A percentile compares a stretch with the other conserved stretches of the same genome.
These are phyloP conservation scores for Axilococcus clingmanii DNA, from an alignment of 139 green algal genomes.

Conservation along the genomic window DNA sequence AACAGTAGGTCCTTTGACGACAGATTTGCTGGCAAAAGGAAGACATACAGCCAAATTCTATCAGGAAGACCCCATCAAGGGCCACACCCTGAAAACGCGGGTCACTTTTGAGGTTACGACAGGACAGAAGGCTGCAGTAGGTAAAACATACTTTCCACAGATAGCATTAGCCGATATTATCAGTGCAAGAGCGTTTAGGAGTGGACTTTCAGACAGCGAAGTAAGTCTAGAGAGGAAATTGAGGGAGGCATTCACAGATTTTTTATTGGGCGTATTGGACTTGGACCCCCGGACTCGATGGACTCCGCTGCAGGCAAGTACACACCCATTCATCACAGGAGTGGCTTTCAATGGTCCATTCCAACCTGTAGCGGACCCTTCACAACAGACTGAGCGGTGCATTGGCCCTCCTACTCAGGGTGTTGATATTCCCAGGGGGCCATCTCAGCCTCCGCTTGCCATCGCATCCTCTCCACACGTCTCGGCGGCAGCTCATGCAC, in stretches of 20 bases:
- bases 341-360: slow-evolving; percentile 61
- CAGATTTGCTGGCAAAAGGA: slow-evolving; percentile 48
- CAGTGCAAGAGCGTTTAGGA: slow-evolving; percentile 45
- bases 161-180: slow-evolving; percentile 75
- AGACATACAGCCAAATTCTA: slow-evolving; percentile 78
- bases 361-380: slow-evolving; percentile 42
- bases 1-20: slow-evolving; percentile 65
- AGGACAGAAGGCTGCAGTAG: slow-evolving; percentile 28
- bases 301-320: slow-evolving; percentile 59
- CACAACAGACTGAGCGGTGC: too few relatives aligned
- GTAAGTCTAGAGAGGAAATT: slow-evolving; percentile 10
- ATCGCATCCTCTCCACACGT: slow-evolving; percentile 12
- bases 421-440: slow-evolving; percentile 2
- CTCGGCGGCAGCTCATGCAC: too few relatives aligned
- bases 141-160: slow-evolving; percentile 86
- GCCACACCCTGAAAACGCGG: slow-evolving; percentile 34
- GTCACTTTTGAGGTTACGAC: slow-evolving; percentile 59
- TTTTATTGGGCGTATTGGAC: slow-evolving; percentile 57
- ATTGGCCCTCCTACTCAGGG: background rate
- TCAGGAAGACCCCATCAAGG: slow-evolving; percentile 11
- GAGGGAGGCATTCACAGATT: slow-evolving; percentile 72
- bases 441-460: slow-evolving; percentile 7
- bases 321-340: slow-evolving; percentile 83
- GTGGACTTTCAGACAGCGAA: slow-evolving; percentile 37
- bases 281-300: slow-evolving; percentile 59